Percentiles rank a stretch among this genome's conserved stretches.
phyloP scores from a whole-genome alignment of 345 rosid species.

The Brassica napus region Da-Ae NC_063444.1:6258001-6258500 shows the following conservation, averaged over 20 bases:
- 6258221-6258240: conserved; percentile 79
- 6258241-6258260: conserved; percentile 62
- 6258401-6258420: neutral
- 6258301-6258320: conserved; percentile 14
- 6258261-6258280: conserved; percentile 1
- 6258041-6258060: conserved; percentile 4
- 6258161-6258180: conserved; percentile 80
- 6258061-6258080: neutral
- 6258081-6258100: conserved; percentile 25
- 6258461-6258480: conserved; percentile 7
- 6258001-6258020: conserved; percentile 88
- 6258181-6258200: conserved; percentile 85
- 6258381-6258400: neutral
- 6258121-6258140: conserved; percentile 97
- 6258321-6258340: conserved; percentile 2
- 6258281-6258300: neutral
- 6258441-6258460: conserved; percentile 15
- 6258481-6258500: neutral
- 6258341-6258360: conserved; percentile 10
- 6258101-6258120: conserved; percentile 87
- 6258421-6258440: conserved; percentile 17
- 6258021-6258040: conserved; percentile 16
- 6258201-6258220: conserved; percentile 86
- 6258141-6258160: conserved; percentile 81
- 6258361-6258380: conserved; percentile 9